phyloP scores from a whole-genome alignment of 148 eudicot species.

The Silene conica region DNA sequence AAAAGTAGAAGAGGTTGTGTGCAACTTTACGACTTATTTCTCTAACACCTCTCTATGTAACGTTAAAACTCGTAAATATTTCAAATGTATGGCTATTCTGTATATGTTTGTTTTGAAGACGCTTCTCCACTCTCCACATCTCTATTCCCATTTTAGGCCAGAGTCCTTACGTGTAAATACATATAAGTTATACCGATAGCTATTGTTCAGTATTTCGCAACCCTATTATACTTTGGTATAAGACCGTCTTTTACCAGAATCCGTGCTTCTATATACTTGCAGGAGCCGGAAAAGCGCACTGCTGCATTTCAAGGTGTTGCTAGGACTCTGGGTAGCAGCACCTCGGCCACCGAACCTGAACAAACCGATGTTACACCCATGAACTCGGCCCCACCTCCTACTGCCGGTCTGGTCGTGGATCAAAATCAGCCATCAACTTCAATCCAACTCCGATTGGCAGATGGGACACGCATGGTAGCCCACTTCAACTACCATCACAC shows the following conservation, averaged over 20 bases:
- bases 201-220: no score
- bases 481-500: constrained; percentile 59
- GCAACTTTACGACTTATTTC: no score
- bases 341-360: constrained; percentile 26
- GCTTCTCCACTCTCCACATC: neutral
- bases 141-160: neutral
- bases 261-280: constrained; percentile 6
- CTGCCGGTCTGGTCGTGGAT: constrained; percentile 40
- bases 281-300: constrained; percentile 48
- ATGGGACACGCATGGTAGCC: constrained; percentile 60
- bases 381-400: constrained; percentile 36
- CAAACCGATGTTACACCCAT: constrained; percentile 26
- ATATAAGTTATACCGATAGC: neutral
- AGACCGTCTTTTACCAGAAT: neutral
- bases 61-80: no score
- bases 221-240: no score
- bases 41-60: no score
- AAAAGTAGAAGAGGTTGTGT: no score
- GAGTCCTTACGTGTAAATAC: neutral
- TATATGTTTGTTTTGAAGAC: neutral
- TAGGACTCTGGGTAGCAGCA: constrained; percentile 56
- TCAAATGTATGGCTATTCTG: neutral
- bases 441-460: constrained; percentile 57
- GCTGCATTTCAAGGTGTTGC: constrained; percentile 55
- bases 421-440: constrained; percentile 49